Conservation (phyloP, 768 basidiomycete genomes). For the Tricholoma saponaceum region DNA sequence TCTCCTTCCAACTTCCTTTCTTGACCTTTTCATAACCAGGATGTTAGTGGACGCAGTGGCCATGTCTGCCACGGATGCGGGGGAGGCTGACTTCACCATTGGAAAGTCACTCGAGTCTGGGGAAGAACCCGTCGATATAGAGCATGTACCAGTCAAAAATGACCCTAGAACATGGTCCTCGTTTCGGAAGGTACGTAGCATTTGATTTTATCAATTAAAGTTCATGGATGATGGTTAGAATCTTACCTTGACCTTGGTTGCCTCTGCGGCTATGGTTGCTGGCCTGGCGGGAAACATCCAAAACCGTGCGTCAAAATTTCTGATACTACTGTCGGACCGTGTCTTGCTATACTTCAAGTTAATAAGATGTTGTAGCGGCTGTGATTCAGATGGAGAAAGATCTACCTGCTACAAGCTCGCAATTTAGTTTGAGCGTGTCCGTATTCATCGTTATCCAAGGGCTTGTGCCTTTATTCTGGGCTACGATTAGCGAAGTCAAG, state of each 20-base stretch:
- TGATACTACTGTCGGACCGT: not conserved
- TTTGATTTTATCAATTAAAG: not conserved
- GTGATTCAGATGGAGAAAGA: constrained; percentile 56
- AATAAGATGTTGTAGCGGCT: constrained; percentile 42
- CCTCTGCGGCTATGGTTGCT: constrained; percentile 52
- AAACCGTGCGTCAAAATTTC: constrained; percentile 45
- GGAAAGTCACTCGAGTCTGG: not conserved
- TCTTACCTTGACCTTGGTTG: constrained; percentile 40
- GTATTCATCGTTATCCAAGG: constrained; percentile 77
- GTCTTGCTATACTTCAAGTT: not conserved
- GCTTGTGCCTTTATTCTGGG: constrained; percentile 62
- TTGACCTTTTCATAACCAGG: not conserved
- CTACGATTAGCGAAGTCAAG: constrained; percentile 66
- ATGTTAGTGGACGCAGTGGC: constrained; percentile 6
- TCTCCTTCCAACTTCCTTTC: not conserved
- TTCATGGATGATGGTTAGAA: constrained; percentile 25
- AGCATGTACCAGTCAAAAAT: constrained; percentile 50
- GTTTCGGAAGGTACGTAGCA: constrained; percentile 44
- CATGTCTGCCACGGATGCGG: not conserved
- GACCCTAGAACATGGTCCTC: constrained; percentile 61
- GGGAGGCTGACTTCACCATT: not conserved
- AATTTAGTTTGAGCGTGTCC: constrained; percentile 67
- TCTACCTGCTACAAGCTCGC: constrained; percentile 52
- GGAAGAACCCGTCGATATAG: constrained; percentile 33
- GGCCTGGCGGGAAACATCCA: constrained; percentile 58